These are phyloP conservation scores for Penicillium sp. DNA, from an alignment of 2,329 filamentous ascomycete genomes.

Conservation along the genomic window DNA sequence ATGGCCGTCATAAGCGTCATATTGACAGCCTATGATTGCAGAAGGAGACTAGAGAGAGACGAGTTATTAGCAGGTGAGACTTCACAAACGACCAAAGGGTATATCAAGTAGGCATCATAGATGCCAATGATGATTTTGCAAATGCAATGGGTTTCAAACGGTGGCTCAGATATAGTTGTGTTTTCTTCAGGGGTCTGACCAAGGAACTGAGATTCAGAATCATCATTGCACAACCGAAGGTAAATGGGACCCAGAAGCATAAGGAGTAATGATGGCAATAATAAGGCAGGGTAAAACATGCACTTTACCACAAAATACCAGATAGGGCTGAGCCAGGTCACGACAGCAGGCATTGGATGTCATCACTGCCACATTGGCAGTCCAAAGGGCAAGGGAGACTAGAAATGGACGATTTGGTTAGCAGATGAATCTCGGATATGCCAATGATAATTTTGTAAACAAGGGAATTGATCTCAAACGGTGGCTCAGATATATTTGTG, in stretches of 20 bases:
- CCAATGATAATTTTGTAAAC: too few species aligned
- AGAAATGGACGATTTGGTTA: too few species aligned
- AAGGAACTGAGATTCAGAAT: neutral
- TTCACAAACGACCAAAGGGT: neutral
- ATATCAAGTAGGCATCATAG: neutral
- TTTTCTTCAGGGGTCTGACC: neutral
- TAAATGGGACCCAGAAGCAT: neutral
- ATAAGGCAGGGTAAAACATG: too few species aligned
- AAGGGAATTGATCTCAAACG: too few species aligned
- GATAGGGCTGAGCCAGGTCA: neutral
- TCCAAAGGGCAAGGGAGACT: too few species aligned
- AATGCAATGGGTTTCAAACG: neutral
- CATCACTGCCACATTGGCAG: too few species aligned
- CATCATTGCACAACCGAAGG: neutral
- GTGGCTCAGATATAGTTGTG: neutral
- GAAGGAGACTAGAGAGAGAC: neutral
- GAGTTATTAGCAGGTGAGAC: neutral
- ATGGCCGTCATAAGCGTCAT: neutral
- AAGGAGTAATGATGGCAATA: neutral
- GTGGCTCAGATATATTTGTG: neutral
- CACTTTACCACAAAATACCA: neutral
- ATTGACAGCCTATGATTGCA: neutral
- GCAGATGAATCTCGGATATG: too few species aligned
- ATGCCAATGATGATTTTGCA: neutral
- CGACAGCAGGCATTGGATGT: neutral